These are phyloP conservation scores for Phyllosticta citriasiana DNA, from an alignment of 2,329 filamentous ascomycete genomes.

Conservation along the genomic window DNA sequence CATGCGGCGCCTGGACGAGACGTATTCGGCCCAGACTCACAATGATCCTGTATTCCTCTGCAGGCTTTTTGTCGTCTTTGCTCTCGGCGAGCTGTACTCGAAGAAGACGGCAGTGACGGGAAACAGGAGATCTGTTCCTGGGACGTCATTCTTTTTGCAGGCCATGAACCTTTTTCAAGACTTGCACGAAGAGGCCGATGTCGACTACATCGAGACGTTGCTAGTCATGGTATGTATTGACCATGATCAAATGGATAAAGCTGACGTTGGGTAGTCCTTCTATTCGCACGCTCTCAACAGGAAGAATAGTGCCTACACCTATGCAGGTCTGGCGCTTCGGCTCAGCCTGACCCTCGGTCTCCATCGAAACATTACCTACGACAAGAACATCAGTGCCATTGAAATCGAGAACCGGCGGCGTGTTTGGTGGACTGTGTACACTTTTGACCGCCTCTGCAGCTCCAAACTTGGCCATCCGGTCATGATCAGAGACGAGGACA, in stretches of 20 bases:
- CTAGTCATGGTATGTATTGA: conserved; percentile 13
- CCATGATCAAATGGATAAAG: background rate
- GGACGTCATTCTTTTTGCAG: conserved; percentile 11
- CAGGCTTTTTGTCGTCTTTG: conserved; percentile 14
- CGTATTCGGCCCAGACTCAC: conserved; percentile 9
- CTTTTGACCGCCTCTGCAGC: conserved; percentile 39
- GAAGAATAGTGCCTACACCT: conserved; percentile 15
- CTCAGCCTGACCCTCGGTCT: conserved; percentile 12
- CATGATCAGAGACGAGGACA: conserved; percentile 40
- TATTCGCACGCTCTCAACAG: conserved; percentile 15
- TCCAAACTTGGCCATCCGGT: conserved; percentile 40
- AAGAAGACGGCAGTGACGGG: conserved; percentile 8
- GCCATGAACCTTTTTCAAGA: conserved; percentile 13
- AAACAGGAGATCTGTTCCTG: conserved; percentile 10
- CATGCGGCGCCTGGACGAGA: conserved; percentile 8
- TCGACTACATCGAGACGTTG: conserved; percentile 15
- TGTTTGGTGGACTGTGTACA: conserved; percentile 26
- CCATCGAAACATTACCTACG: conserved; percentile 12
- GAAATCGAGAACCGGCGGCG: conserved; percentile 15
- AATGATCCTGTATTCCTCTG: conserved; percentile 13
- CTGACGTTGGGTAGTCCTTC: conserved; percentile 12
- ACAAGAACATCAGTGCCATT: conserved; percentile 6
- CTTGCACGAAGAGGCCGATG: conserved; percentile 13
- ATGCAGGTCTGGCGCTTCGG: conserved; percentile 13
- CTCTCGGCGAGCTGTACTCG: conserved; percentile 13